Conservation (phyloP, 2,329 filamentous ascomycete genomes). For the Aureobasidium sp. region DNA sequence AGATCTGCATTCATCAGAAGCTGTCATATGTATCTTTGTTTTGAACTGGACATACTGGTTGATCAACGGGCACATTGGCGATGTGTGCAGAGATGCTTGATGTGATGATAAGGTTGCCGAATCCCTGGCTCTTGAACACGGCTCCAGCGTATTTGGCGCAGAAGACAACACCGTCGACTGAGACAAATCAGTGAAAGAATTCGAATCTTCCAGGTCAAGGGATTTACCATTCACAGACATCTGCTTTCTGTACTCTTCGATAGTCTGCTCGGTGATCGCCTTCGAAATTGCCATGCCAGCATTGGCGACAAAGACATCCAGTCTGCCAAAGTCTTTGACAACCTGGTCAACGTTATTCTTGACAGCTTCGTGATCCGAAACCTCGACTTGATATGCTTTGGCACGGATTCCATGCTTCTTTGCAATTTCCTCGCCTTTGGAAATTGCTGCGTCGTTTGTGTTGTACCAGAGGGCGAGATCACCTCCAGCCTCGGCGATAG, state of each 20-base stretch:
- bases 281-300: constrained; percentile 48
- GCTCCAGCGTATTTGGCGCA: constrained; percentile 36
- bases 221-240: constrained; percentile 48
- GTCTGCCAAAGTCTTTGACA: constrained; percentile 32
- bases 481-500: constrained; percentile 33
- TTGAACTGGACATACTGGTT: constrained; percentile 33
- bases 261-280: constrained; percentile 47
- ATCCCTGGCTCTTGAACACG: constrained; percentile 38
- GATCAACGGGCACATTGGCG: constrained; percentile 43
- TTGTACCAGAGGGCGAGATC: constrained; percentile 34
- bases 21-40: not conserved
- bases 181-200: not conserved
- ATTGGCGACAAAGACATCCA: constrained; percentile 43
- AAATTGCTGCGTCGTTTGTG: constrained; percentile 19
- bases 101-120: constrained; percentile 46
- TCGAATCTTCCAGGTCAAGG: too few relatives aligned
- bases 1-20: constrained; percentile 29
- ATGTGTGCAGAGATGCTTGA: constrained; percentile 30
- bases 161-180: constrained; percentile 35
- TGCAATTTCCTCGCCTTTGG: constrained; percentile 17
- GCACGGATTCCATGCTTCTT: constrained; percentile 16
- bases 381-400: constrained; percentile 20
- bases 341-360: constrained; percentile 29
- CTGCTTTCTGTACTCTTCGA: constrained; percentile 47
- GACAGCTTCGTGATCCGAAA: constrained; percentile 26